Percentiles rank a stretch among this genome's conserved stretches.
Evolutionary conservation across 306 rosid species (phyloP).

Genomic region (Lathyrus tuberosus): DNA sequence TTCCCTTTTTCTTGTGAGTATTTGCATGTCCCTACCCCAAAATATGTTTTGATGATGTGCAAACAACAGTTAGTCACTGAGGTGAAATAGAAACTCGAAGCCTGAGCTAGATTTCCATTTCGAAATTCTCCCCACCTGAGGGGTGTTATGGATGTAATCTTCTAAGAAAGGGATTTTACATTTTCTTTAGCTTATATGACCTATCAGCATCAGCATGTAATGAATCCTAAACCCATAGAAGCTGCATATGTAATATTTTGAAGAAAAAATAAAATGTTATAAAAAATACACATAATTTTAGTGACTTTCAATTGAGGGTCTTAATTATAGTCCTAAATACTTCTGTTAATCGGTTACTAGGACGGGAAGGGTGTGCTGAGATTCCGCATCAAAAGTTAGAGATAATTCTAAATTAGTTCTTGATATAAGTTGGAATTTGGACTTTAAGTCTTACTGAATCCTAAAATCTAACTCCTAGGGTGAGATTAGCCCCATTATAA

Average conservation of each 20-base stretch:
- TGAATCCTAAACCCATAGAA: conserved; percentile 7
- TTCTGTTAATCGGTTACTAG: not conserved
- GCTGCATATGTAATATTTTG: conserved; percentile 8
- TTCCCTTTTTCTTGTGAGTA: conserved; percentile 29
- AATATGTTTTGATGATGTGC: not conserved
- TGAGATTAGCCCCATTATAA: not conserved
- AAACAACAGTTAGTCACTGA: conserved; percentile 13
- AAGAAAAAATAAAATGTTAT: not conserved
- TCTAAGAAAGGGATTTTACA: conserved; percentile 21
- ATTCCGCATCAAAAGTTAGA: not conserved
- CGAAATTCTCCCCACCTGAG: conserved; percentile 4
- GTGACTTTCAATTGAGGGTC: not conserved
- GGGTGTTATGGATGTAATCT: not conserved
- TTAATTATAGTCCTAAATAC: not conserved
- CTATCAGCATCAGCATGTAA: not conserved
- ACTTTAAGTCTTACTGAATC: not conserved
- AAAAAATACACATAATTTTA: not conserved
- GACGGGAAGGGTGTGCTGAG: not conserved
- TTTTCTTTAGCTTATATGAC: not conserved
- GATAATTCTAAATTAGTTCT: not conserved
- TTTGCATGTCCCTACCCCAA: conserved; percentile 9
- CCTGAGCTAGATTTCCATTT: conserved; percentile 12
- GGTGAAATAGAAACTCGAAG: conserved; percentile 21
- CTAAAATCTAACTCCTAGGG: not conserved
- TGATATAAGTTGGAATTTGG: not conserved